These are phyloP conservation scores for Talaromyces wortmannii DNA, from an alignment of 495 filamentous ascomycete species.

Conservation along the genomic window DNA sequence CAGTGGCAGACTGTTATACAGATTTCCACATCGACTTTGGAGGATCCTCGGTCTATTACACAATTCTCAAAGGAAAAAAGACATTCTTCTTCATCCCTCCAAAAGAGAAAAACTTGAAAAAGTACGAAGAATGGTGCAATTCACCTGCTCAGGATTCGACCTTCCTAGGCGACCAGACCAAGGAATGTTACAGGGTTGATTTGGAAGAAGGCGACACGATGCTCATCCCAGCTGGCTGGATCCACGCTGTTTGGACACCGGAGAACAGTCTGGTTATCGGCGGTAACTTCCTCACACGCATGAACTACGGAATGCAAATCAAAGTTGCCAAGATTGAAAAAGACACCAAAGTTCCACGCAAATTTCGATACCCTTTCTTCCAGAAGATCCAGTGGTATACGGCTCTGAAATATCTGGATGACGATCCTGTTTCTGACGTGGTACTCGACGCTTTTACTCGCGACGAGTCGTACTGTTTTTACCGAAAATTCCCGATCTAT, in stretches of 20 bases:
- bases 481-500: constrained; percentile 48
- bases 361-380: constrained; percentile 68
- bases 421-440: constrained; percentile 55
- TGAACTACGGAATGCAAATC: constrained; percentile 69
- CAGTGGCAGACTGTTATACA: constrained; percentile 71
- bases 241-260: constrained; percentile 76
- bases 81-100: constrained; percentile 76
- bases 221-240: constrained; percentile 76
- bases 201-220: constrained; percentile 69
- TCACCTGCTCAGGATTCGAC: constrained; percentile 66
- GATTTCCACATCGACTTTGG: constrained; percentile 81
- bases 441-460: constrained; percentile 51
- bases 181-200: constrained; percentile 69
- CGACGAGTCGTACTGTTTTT: constrained; percentile 46
- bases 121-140: constrained; percentile 73
- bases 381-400: constrained; percentile 72
- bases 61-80: constrained; percentile 70
- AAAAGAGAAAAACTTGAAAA: constrained; percentile 67
- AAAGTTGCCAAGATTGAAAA: constrained; percentile 66
- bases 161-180: constrained; percentile 60
- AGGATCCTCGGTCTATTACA: constrained; percentile 73
- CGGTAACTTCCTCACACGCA: constrained; percentile 66
- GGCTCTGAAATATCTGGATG: constrained; percentile 57
- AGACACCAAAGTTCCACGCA: constrained; percentile 60
- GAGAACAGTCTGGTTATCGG: constrained; percentile 71